Base-by-base conservation (phyloP, 352 stramenopile genomes). In the Globisporangium orthogonon region DNA sequence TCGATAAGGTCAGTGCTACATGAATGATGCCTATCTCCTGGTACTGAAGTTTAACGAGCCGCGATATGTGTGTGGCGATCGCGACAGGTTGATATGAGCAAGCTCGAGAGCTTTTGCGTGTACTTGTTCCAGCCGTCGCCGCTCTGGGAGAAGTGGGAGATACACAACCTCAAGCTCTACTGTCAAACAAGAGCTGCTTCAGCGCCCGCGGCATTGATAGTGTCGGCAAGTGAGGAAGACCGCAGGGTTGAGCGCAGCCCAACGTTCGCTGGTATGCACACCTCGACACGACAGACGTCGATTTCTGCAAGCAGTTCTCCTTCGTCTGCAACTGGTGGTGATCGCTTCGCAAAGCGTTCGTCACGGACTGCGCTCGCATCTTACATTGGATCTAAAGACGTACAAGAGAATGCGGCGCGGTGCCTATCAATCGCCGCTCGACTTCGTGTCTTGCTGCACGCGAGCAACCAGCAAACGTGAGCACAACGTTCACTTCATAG, bases 71-170 rank as follows among this genome's bases (percentile, higher is more conserved):
- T 30, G n/a, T 30, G n/a, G 3, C 30, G n/a, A 18, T 9, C 5
- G 5, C 9, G 3, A 18, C 54, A 56, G 47, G 60, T 71, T 43
- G 73, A 89, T 31, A 50, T 67, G 5, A 54, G 55, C 17, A 62
- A 59, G 0, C 56, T 86, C n/a, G 72, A 76, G 56, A 63, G 61
- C 29, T 61, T 89, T 3, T 67, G 61, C 23, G 65, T 91, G 29
- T 86, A 86, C 41, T 54, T 87, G 15, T 77, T 71, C 7, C 81
- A 91, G 56, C 73, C 74, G 9, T 89, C 74, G 0, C 62, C 71
- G 2, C 45, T 85, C 1, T 91, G 81, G 70, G 68, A 83, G 14
- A 76, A 69, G 13, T 87, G 71, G 61, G 74, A 86, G 48, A 59
- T 89, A 11, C 74, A 79, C 28, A 57, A 76, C 0, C 47, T 89